These are phyloP conservation scores for barley (Hordeum vulgare) DNA, from an alignment of 176 grass and related monocot species.

Conservation along the genomic window DNA sequence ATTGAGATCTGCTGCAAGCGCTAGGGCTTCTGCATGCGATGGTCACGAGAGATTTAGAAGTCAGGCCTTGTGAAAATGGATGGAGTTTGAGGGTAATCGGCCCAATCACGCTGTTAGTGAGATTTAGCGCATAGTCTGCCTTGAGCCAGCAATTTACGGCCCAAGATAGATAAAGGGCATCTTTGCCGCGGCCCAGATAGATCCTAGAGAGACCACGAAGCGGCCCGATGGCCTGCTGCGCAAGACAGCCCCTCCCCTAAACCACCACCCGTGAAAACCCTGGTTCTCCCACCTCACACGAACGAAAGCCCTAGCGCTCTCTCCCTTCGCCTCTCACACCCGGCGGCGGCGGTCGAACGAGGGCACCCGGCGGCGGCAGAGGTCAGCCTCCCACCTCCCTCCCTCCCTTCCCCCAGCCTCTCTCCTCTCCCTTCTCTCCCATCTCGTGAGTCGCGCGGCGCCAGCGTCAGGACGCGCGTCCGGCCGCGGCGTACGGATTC, in stretches of 20 bases:
- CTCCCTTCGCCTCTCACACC: neutral
- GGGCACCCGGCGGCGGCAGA: neutral
- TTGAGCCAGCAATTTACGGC: neutral
- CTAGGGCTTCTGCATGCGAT: no score
- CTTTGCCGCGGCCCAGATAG: no score
- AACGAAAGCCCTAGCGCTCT: neutral
- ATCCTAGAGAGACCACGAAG: neutral
- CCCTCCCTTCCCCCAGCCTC: neutral
- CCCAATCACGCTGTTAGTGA: no score
- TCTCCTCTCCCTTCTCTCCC: neutral
- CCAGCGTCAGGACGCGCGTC: neutral
- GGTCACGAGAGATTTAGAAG: no score
- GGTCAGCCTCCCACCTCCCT: neutral
- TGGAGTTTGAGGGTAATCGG: no score
- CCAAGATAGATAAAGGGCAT: no score
- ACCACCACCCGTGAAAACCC: neutral
- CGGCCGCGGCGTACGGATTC: no score
- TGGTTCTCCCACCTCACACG: neutral
- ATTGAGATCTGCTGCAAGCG: no score
- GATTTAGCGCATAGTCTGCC: neutral
- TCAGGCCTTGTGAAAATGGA: no score
- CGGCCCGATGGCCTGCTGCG: neutral
- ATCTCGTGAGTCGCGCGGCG: neutral
- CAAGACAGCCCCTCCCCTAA: neutral
- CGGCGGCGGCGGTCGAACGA: neutral